Evolutionary conservation across 176 grass and related monocot genomes (phyloP), one percentile per base, ranked within the genome.

Genomic region (Avena insularis): DNA sequence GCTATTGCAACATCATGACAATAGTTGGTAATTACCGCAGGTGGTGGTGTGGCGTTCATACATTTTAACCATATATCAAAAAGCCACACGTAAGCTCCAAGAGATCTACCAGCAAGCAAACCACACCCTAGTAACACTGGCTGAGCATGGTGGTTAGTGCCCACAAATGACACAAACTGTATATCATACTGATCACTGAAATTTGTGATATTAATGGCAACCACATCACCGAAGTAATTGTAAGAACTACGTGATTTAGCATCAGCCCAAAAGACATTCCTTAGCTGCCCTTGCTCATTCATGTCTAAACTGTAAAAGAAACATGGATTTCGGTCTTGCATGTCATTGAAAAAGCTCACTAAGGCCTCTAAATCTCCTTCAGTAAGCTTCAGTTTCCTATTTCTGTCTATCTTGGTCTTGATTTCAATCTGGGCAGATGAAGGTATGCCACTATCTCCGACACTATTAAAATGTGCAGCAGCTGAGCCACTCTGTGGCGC

Each of bases 231-330:
- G 63, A 92, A 94, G 77, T 92, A 94, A 59, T 81, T 93, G 86
- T 86, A 94, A 71, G 88, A 85, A 92, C 80, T 88, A 69, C 94
- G 83, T 80, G 92, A 94, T 80, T 91, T 94, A 46, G 94, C 92
- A 85, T 97, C 92, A 60, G 89, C 88, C 94, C 92, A 97, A 80
- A 94, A 90, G 35, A 93, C 92, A 90, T 90, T 97, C 69, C 92
- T 92, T 84, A 94, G 77, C 73, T 94, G 92, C 43, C 94, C 92
- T 88, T 94, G 90, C 69, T 97, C 92, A 89, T 97, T 92, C 88
- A 94, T 87, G 89, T 97, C 92, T 20, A 92, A 94, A 76, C 81
- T 91, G 61, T 94, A 86, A 82, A 97, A 92, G 86, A 94, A 97
- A 86, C 83, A 91, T 35, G 90, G 88, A 58, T 94, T 97, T 78